These are phyloP conservation scores for Novymonas esmeraldas DNA, from an alignment of 208 protist species.

Conservation along the genomic window DNA sequence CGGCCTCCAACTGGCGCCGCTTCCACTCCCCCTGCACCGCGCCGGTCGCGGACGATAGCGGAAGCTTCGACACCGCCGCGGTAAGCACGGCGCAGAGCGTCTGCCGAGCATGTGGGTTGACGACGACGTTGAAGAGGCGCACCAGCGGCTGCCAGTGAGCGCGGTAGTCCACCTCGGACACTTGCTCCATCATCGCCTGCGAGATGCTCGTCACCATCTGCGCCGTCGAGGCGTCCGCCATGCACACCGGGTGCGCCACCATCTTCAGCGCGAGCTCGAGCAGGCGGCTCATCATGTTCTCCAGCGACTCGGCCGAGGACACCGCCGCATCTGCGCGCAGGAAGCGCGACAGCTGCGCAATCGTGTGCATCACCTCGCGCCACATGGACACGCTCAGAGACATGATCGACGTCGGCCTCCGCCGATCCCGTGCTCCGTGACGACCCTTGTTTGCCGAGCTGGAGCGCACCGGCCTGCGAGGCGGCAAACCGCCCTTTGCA, in stretches of 20 bases:
- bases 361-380: slow-evolving; percentile 85
- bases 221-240: slow-evolving; percentile 55
- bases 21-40: slow-evolving; percentile 8
- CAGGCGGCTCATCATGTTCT: slow-evolving; percentile 61
- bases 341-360: slow-evolving; percentile 52
- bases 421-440: slow-evolving; percentile 1
- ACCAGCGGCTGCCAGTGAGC: slow-evolving; percentile 71
- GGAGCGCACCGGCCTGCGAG: background rate
- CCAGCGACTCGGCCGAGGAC: slow-evolving; percentile 9
- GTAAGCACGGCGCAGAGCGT: slow-evolving; percentile 55
- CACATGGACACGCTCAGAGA: slow-evolving; percentile 82
- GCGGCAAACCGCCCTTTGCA: background rate
- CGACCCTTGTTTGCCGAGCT: slow-evolving; percentile 1
- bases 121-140: slow-evolving; percentile 81
- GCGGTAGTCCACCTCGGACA: slow-evolving; percentile 38
- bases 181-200: slow-evolving; percentile 30
- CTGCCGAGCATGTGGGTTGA: slow-evolving; percentile 68
- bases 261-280: slow-evolving; percentile 86
- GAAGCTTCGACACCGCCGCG: slow-evolving; percentile 35
- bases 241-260: slow-evolving; percentile 77
- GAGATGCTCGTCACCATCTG: slow-evolving; percentile 38
- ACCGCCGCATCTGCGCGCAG: slow-evolving; percentile 10
- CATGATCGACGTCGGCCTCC: slow-evolving; percentile 48
- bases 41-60: background rate
- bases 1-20: slow-evolving; percentile 53